Percentiles rank a stretch among this genome's conserved stretches.
These are phyloP conservation scores for Biscutella laevigata DNA, from an alignment of 441 rosid species.

Conservation along the genomic window DNA sequence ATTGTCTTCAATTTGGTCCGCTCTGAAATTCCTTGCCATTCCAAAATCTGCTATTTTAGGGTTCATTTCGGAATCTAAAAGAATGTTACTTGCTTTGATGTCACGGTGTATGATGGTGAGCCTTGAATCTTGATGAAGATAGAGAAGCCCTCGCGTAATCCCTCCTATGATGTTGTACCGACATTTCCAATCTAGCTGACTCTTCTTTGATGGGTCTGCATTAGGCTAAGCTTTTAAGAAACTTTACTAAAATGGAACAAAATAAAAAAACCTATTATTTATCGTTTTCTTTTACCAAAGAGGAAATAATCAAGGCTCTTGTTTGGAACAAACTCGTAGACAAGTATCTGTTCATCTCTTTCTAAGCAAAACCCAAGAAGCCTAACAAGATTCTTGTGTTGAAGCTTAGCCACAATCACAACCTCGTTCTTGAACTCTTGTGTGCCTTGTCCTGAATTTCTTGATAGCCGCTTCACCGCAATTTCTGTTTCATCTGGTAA, in stretches of 20 bases:
- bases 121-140: slow-evolving; percentile 47
- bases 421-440: slow-evolving; percentile 47
- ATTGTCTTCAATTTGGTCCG: slow-evolving; percentile 31
- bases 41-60: slow-evolving; percentile 23
- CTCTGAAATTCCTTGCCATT: slow-evolving; percentile 32
- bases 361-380: slow-evolving; percentile 33
- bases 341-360: slow-evolving; percentile 30
- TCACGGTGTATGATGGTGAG: slow-evolving; percentile 32
- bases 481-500: slow-evolving; percentile 28
- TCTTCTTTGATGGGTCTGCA: slow-evolving; percentile 29
- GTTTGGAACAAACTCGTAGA: slow-evolving; percentile 40
- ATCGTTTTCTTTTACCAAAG: slow-evolving; percentile 20
- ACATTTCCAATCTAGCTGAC: slow-evolving; percentile 29
- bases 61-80: slow-evolving; percentile 19
- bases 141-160: slow-evolving; percentile 42
- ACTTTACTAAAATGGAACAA: background rate
- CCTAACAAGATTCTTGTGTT: slow-evolving; percentile 39
- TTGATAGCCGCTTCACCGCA: slow-evolving; percentile 33
- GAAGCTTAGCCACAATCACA: slow-evolving; percentile 36
- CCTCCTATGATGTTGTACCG: slow-evolving; percentile 37
- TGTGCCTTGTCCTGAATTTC: slow-evolving; percentile 33
- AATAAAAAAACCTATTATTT: background rate
- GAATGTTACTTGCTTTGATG: slow-evolving; percentile 25
- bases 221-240: background rate
- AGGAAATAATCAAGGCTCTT: slow-evolving; percentile 36